Evolutionary conservation across 352 stramenopile genomes (phyloP), one percentile per base, ranked within the genome.

Genomic region (Globisporangium canariense): DNA sequence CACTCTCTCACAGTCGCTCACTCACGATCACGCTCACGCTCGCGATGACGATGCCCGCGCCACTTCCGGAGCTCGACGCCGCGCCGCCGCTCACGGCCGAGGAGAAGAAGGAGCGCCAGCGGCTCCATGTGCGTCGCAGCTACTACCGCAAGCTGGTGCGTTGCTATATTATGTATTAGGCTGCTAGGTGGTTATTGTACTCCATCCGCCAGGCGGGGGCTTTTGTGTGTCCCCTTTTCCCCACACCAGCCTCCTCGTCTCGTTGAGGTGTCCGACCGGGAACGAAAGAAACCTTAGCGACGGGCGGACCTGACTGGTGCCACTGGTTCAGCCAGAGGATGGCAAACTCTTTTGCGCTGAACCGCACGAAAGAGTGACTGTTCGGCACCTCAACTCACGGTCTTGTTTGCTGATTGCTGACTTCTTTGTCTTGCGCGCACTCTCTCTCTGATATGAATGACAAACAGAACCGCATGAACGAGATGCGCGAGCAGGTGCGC

Each of bases 71-170:
- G 30, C 51, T 57, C 2, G 28, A 57, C 51, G 30, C 51, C 28
- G 51, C 51, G 30, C 51, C 51, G 51, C 51, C 30, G 30, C 51
- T 58, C 51, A 58, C 51, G 18, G 16, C 30, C 51, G 51, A 58
- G 51, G 30, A 45, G 30, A 58, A 43, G 18, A 58, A 56, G 22
- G 77, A 74, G 60, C 76, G 78, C 11, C 80, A 91, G 65, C 78
- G 79, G 16, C 65, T 81, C 60, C 74, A 89, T 57, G 82, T 89
- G 47, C 66, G 68, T 2, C 73, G 73, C 50, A 79, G 73, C 62
- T 79, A 79, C 70, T 79, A 79, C 64, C 71, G 74, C 58, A 77
- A 79, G 30, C 68, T 68, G 50, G 70, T 77, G 46, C 50, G 63
- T 72, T 41, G 36, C 11, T 11, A 11, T 41, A 1, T 41, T 14